A percentile compares a stretch with the other conserved stretches of the same genome.
These are phyloP conservation scores for Apiospora pterosperma DNA, from an alignment of 2,329 filamentous ascomycete genomes.

Conservation along the genomic window DNA sequence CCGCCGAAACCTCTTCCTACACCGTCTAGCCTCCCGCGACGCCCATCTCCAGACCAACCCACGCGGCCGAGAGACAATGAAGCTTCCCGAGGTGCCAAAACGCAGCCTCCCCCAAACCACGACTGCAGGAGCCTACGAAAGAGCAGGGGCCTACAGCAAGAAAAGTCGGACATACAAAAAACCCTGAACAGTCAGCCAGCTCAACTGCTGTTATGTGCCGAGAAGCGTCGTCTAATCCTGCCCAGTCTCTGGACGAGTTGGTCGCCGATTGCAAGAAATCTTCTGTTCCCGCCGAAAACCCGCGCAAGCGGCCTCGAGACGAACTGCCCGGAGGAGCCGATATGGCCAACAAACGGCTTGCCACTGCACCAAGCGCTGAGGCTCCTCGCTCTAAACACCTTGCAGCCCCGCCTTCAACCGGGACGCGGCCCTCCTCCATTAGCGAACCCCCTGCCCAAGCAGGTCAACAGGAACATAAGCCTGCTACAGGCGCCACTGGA, in stretches of 20 bases:
- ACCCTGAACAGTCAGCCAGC: not conserved
- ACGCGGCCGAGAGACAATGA: not conserved
- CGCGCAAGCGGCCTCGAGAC: not conserved
- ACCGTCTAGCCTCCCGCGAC: not conserved
- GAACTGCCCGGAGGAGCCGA: not conserved
- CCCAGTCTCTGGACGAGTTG: not conserved
- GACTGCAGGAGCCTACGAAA: not conserved
- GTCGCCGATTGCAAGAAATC: not conserved
- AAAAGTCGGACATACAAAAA: not conserved
- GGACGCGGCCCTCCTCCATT: not conserved
- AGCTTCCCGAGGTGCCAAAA: not conserved
- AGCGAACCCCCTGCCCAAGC: not conserved
- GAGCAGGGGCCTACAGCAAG: not conserved
- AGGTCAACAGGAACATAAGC: not conserved
- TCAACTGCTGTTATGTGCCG: not conserved
- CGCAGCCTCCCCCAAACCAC: not conserved
- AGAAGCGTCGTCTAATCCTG: not conserved
- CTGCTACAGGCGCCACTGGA: not conserved
- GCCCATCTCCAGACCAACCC: not conserved
- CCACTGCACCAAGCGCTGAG: not conserved
- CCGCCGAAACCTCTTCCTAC: not conserved
- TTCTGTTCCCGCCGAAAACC: not conserved
- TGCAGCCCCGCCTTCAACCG: too few species aligned
- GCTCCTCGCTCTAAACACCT: not conserved
- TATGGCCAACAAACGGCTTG: not conserved